phyloP scores from a whole-genome alignment of 1,284 basidiomycete species.

The Moesziomyces sp. region DNA sequence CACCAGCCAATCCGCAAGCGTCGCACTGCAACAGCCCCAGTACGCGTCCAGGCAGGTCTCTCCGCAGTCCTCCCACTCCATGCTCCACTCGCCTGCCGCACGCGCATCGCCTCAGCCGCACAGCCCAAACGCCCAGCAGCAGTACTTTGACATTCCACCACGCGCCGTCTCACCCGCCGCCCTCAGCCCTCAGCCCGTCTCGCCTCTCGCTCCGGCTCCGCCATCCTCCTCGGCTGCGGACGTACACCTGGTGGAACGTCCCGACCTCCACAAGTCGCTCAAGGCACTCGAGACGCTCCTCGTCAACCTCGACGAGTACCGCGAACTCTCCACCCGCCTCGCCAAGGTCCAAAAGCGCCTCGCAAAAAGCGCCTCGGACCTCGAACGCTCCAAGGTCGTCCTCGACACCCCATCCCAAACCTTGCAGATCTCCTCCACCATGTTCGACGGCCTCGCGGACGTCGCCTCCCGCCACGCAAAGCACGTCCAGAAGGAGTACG shows the following conservation, averaged over 20 bases:
- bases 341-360: constrained; percentile 65
- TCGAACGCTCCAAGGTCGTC: constrained; percentile 56
- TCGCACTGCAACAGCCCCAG: constrained; percentile 8
- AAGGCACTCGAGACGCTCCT: constrained; percentile 61
- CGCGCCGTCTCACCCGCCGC: constrained; percentile 10
- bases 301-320: constrained; percentile 64
- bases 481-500: constrained; percentile 63
- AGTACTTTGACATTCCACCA: constrained; percentile 38
- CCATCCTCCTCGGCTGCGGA: not conserved
- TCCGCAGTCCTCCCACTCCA: constrained; percentile 27
- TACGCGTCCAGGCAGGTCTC: constrained; percentile 18
- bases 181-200: constrained; percentile 11
- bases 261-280: constrained; percentile 63
- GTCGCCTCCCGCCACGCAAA: constrained; percentile 59
- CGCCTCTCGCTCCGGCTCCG: constrained; percentile 9
- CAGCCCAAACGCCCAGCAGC: constrained; percentile 33
- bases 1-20: constrained; percentile 9
- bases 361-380: constrained; percentile 53
- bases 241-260: constrained; percentile 48
- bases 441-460: constrained; percentile 61
- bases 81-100: constrained; percentile 7
- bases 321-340: constrained; percentile 54
- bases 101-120: constrained; percentile 26
- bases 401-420: constrained; percentile 56
- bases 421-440: constrained; percentile 45